Percentiles rank a stretch among this genome's conserved stretches.
Conservation (phyloP, 306 rosid species). For the Vigna nakashimae region DNA sequence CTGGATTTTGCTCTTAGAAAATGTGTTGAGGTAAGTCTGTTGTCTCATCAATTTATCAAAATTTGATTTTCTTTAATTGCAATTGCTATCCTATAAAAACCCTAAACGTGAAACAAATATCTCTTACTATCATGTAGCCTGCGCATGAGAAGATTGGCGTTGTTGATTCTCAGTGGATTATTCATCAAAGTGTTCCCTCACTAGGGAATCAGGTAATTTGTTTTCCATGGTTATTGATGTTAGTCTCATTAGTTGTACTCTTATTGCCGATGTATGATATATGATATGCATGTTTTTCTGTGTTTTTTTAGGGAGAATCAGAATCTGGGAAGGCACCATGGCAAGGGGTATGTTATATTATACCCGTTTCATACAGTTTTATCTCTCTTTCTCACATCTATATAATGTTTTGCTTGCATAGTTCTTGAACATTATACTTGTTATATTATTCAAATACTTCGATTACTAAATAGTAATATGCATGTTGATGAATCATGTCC, state of each 20-base stretch:
- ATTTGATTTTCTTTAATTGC: not conserved
- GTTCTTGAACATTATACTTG: not conserved
- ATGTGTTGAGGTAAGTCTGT: conserved; percentile 82
- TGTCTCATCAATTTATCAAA: conserved; percentile 21
- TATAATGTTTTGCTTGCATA: conserved; percentile 19
- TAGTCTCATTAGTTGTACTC: not conserved
- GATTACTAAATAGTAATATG: not conserved
- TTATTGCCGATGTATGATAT: conserved; percentile 14
- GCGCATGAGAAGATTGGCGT: conserved; percentile 99
- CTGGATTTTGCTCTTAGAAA: conserved; percentile 94
- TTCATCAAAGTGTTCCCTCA: conserved; percentile 92
- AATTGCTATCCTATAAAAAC: conserved; percentile 1
- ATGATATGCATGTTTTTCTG: conserved; percentile 33
- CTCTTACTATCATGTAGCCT: conserved; percentile 62
- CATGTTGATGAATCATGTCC: conserved; percentile 39
- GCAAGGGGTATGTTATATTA: conserved; percentile 78
- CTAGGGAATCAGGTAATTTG: conserved; percentile 85
- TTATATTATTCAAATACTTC: not conserved
- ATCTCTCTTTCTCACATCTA: not conserved
- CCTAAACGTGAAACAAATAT: conserved; percentile 22
- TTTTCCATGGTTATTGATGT: conserved; percentile 22
- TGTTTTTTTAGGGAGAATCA: conserved; percentile 72
- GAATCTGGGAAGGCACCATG: conserved; percentile 77
- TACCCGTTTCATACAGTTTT: conserved; percentile 14
- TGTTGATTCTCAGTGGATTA: conserved; percentile 96